These are phyloP conservation scores for Aspergillus cejpii DNA, from an alignment of 2,329 filamentous ascomycete genomes.

Conservation along the genomic window DNA sequence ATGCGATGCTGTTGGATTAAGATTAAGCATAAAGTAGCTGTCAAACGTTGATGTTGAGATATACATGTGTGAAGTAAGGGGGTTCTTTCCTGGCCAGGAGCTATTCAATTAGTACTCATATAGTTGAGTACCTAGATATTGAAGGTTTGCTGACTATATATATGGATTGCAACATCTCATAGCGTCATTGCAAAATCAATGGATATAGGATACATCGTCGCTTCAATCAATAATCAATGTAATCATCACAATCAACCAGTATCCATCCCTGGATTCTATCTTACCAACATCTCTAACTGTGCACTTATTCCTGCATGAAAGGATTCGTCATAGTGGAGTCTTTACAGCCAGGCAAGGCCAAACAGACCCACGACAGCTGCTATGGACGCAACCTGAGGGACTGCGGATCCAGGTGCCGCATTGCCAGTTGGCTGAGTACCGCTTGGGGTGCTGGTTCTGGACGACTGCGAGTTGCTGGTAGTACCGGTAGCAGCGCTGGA, in stretches of 20 bases:
- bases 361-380: slow-evolving; percentile 21
- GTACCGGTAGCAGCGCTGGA: neutral
- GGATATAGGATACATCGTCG: neutral
- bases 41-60: no score
- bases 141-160: no score
- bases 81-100: no score
- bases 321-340: neutral
- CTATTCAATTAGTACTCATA: no score
- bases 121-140: no score
- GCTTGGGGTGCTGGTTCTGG: slow-evolving; percentile 2
- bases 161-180: no score
- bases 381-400: slow-evolving; percentile 14
- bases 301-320: neutral
- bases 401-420: slow-evolving; percentile 11
- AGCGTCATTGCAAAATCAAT: no score
- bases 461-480: neutral
- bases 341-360: slow-evolving; percentile 24
- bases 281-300: neutral
- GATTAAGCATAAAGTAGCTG: no score
- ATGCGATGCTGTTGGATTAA: no score
- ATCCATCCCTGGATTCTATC: neutral
- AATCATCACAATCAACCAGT: neutral
- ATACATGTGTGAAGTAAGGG: no score
- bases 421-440: slow-evolving; percentile 11
- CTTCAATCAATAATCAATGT: neutral